Percentiles rank a stretch among this genome's conserved stretches.
phyloP scores from a whole-genome alignment of 1,284 basidiomycete genomes.

The Somion occarium region DNA sequence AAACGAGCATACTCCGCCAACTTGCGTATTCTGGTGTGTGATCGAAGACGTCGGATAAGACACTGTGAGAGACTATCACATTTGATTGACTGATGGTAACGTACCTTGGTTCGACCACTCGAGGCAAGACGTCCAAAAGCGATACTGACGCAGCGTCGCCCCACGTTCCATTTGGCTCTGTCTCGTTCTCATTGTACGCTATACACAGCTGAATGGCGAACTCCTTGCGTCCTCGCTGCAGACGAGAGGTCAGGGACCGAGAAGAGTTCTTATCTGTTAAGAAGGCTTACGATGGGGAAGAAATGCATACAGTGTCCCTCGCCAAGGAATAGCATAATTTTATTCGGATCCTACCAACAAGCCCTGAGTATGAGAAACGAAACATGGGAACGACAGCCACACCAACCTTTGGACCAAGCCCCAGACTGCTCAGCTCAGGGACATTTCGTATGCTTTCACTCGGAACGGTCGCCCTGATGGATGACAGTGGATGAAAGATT shows the following conservation, averaged over 20 bases:
- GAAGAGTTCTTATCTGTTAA: neutral
- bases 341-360: conserved; percentile 2
- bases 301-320: neutral
- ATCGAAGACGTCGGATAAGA: neutral
- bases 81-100: neutral
- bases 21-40: conserved; percentile 8
- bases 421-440: conserved; percentile 8
- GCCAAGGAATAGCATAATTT: neutral
- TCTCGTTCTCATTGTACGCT: neutral
- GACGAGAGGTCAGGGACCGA: too few species aligned
- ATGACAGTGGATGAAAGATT: neutral
- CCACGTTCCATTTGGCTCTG: neutral
- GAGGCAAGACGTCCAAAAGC: neutral
- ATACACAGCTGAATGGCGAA: neutral
- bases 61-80: neutral
- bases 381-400: too few species aligned
- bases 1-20: conserved; percentile 8
- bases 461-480: conserved; percentile 39
- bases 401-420: neutral
- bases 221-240: neutral
- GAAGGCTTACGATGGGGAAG: conserved; percentile 8
- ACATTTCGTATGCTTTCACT: conserved; percentile 34
- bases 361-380: too few species aligned
- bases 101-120: neutral
- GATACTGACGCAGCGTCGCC: neutral